Conservation (phyloP, 1,139 yeast species). For the Geotrichum fermentans region DNA sequence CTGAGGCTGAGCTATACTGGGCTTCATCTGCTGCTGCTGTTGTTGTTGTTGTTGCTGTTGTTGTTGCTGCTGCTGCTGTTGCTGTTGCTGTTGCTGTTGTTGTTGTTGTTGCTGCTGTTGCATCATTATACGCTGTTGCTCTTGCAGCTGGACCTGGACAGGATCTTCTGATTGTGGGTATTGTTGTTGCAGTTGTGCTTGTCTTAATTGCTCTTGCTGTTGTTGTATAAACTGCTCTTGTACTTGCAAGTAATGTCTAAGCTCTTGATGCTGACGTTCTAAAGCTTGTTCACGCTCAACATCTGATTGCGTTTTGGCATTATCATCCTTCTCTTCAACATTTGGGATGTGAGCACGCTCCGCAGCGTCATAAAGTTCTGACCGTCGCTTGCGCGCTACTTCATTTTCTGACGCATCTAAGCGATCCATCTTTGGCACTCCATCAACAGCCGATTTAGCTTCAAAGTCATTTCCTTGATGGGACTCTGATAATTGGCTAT, state of each 20-base stretch:
- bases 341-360: conserved; percentile 7
- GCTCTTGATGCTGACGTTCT: conserved; percentile 19
- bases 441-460: background rate
- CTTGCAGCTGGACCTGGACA: background rate
- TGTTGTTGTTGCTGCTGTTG: conserved; percentile 6
- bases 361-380: conserved; percentile 14
- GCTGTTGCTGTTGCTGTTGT: conserved; percentile 12
- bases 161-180: background rate
- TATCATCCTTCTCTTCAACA: conserved; percentile 6
- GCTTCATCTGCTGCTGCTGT: conserved; percentile 7
- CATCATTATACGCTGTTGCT: background rate
- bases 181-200: conserved; percentile 6
- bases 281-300: conserved; percentile 17
- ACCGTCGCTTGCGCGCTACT: conserved; percentile 13
- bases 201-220: conserved; percentile 13
- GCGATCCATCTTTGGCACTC: conserved; percentile 7
- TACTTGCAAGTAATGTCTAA: conserved; percentile 13
- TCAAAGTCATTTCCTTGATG: background rate
- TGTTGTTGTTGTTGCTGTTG: conserved; percentile 19
- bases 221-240: conserved; percentile 16
- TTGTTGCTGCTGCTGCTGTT: conserved; percentile 20
- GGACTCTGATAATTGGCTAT: conserved; percentile 1
- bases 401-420: conserved; percentile 6
- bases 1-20: conserved; percentile 13
- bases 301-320: conserved; percentile 2